These are phyloP conservation scores for Tolypocladium endophyticum DNA, from an alignment of 2,329 filamentous ascomycete species.

Conservation along the genomic window DNA sequence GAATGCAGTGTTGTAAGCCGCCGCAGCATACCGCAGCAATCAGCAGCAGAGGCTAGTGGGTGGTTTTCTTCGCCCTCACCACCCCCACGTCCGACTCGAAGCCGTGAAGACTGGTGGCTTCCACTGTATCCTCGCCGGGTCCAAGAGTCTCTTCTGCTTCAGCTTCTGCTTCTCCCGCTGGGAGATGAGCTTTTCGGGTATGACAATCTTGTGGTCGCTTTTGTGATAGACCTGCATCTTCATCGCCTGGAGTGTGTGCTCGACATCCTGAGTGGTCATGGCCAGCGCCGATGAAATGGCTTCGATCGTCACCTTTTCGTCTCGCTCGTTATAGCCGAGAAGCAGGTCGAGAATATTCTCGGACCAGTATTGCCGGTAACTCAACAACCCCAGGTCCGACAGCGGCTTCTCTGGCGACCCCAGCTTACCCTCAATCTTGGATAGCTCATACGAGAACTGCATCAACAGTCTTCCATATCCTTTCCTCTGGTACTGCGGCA, in stretches of 20 bases:
- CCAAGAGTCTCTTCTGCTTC: conserved; percentile 68
- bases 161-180: conserved; percentile 69
- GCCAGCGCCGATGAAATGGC: conserved; percentile 67
- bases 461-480: conserved; percentile 90
- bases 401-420: conserved; percentile 95
- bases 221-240: conserved; percentile 96
- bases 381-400: conserved; percentile 82
- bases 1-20: not conserved
- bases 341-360: conserved; percentile 86
- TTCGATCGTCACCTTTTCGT: conserved; percentile 73
- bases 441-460: conserved; percentile 94
- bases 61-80: conserved; percentile 29
- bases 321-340: conserved; percentile 57
- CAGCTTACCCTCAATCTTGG: conserved; percentile 87
- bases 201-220: conserved; percentile 90
- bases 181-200: conserved; percentile 74
- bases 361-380: conserved; percentile 96
- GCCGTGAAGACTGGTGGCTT: conserved; percentile 93
- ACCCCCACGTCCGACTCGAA: conserved; percentile 86
- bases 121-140: conserved; percentile 75
- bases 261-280: conserved; percentile 96
- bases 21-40: not conserved
- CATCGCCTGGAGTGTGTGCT: conserved; percentile 86
- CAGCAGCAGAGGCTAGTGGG: not conserved
- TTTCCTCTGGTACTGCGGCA: conserved; percentile 92